Percentiles rank a stretch among this genome's conserved stretches.
Conservation (phyloP, 106 monocot species). For the Posidonia australis region DNA sequence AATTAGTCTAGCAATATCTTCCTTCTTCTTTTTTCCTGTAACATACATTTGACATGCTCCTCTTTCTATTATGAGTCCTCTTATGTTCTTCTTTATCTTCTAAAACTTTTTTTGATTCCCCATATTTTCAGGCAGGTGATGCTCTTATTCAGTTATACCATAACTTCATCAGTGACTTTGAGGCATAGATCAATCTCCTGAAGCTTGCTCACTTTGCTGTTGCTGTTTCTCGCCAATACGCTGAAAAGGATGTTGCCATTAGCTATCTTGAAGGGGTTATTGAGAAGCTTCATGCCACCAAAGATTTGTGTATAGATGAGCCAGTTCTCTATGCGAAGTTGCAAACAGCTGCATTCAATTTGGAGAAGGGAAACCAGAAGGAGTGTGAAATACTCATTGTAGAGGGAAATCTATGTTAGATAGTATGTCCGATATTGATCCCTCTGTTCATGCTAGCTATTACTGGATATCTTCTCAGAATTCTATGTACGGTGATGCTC, state of each 20-base stretch:
- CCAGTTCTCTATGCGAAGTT: conserved; percentile 88
- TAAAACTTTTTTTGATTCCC: too few species aligned
- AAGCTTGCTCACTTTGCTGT: conserved; percentile 92
- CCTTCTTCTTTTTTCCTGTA: too few species aligned
- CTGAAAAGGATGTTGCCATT: conserved; percentile 87
- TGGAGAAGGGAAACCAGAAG: conserved; percentile 69
- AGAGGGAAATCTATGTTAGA: conserved; percentile 77
- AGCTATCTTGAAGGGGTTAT: conserved; percentile 80
- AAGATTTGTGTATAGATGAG: conserved; percentile 55
- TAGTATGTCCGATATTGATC: conserved; percentile 92
- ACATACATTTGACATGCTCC: not conserved
- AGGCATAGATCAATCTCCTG: conserved; percentile 96
- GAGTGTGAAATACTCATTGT: conserved; percentile 86
- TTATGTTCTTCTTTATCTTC: not conserved
- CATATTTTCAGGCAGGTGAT: conserved; percentile 80
- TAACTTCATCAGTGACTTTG: conserved; percentile 97
- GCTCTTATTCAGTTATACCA: conserved; percentile 89
- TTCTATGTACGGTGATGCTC: too few species aligned
- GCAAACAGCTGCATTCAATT: conserved; percentile 81
- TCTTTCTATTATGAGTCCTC: not conserved
- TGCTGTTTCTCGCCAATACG: conserved; percentile 76
- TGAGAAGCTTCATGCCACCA: conserved; percentile 64
- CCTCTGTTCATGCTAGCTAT: conserved; percentile 87
- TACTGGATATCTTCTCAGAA: conserved; percentile 96
- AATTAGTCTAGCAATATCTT: too few species aligned